Conservation (phyloP, 1,284 basidiomycete species). For the Austroboletus rostrupii region DNA sequence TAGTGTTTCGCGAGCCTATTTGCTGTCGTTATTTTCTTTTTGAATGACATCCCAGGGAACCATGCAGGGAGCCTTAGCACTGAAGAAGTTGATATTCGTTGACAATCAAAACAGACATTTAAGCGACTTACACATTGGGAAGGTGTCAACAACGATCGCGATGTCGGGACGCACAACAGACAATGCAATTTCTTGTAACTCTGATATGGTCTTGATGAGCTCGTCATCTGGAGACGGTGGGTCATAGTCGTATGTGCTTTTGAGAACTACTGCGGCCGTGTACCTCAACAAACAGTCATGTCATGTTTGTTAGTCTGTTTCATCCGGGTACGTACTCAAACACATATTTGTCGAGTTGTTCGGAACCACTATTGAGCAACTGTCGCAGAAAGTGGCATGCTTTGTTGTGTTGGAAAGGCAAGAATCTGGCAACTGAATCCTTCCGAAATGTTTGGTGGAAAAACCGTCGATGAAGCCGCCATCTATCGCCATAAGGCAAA, state of each 20-base stretch:
- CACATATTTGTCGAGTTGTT: conserved; percentile 7
- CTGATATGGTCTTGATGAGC: neutral
- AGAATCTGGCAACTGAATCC: conserved; percentile 2
- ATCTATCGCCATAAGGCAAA: conserved; percentile 9
- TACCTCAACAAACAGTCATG: conserved; percentile 4
- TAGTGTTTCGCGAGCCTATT: conserved; percentile 1
- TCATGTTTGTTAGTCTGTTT: neutral
- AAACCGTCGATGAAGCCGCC: conserved; percentile 14
- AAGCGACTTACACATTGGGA: conserved; percentile 13
- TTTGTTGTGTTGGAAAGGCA: conserved; percentile 11
- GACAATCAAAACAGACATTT: neutral
- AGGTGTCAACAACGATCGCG: conserved; percentile 4
- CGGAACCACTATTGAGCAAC: conserved; percentile 5
- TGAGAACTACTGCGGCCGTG: conserved; percentile 7
- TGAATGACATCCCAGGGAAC: conserved; percentile 23
- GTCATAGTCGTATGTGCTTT: conserved; percentile 16
- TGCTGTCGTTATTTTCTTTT: conserved; percentile 6
- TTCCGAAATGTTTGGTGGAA: conserved; percentile 12
- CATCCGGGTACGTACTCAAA: conserved; percentile 4
- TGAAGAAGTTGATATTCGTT: neutral
- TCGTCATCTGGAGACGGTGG: conserved; percentile 9
- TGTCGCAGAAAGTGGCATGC: conserved; percentile 11
- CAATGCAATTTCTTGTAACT: neutral
- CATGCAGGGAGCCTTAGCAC: conserved; percentile 16
- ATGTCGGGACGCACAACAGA: conserved; percentile 5